Conservation (phyloP, 176 grass and related monocot genomes). For the Carex parvula region DNA sequence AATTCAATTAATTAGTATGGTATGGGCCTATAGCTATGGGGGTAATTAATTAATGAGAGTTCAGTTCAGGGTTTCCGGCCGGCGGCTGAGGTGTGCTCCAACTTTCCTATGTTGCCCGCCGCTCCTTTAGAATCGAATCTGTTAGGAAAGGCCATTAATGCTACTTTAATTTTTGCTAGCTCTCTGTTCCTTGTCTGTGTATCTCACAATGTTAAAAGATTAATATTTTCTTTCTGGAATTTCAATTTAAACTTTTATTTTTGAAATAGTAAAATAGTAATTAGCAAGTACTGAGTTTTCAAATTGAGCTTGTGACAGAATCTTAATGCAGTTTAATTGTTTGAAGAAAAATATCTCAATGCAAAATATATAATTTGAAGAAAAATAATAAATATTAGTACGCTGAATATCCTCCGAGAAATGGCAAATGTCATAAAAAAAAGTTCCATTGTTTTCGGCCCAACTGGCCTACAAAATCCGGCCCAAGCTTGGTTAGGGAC, state of each 20-base stretch:
- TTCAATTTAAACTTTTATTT: not conserved
- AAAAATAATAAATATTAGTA: no score
- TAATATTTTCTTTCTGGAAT: not conserved
- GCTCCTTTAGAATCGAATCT: slow-evolving; percentile 8
- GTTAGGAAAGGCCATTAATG: not conserved
- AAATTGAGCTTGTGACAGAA: not conserved
- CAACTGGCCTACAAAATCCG: no score
- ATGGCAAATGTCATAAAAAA: no score
- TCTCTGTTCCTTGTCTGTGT: not conserved
- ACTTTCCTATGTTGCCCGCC: not conserved
- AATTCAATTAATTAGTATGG: slow-evolving; percentile 36
- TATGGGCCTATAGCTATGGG: not conserved
- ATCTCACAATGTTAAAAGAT: slow-evolving; percentile 3
- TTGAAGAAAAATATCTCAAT: not conserved
- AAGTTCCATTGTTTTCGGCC: no score
- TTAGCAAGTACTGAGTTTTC: not conserved
- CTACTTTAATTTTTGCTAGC: not conserved
- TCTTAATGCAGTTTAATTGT: not conserved
- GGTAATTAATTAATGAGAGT: not conserved
- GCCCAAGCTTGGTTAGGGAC: no score
- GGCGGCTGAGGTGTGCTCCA: slow-evolving; percentile 7
- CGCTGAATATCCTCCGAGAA: no score
- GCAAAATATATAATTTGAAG: not conserved
- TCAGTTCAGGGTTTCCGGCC: slow-evolving; percentile 3
- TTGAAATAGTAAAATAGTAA: no score